Conservation (phyloP, 2,329 filamentous ascomycete species). For the Bipolaris oryzae region DNA sequence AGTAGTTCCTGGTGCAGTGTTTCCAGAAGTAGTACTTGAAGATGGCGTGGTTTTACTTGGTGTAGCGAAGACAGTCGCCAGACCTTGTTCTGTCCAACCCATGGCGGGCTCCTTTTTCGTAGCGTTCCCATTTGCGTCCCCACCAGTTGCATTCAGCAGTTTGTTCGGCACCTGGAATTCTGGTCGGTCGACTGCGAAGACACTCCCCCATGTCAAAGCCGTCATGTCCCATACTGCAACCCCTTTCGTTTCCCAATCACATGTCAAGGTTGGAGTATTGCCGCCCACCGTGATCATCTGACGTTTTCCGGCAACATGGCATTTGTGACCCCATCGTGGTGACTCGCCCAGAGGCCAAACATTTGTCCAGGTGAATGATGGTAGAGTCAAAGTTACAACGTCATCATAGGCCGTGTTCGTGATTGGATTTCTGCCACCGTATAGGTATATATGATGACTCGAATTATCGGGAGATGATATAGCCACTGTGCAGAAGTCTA, state of each 20-base stretch:
- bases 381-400: slow-evolving; percentile 54
- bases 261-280: background rate
- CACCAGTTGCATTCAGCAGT: background rate
- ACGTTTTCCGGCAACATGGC: slow-evolving; percentile 46
- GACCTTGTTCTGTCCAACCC: background rate
- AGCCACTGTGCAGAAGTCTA: slow-evolving; percentile 54
- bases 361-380: slow-evolving; percentile 55
- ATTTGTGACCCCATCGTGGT: slow-evolving; percentile 52
- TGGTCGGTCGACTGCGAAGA: background rate
- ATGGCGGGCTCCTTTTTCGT: background rate
- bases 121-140: background rate
- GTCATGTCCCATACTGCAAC: background rate
- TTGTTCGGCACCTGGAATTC: background rate
- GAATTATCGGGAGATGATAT: slow-evolving; percentile 54
- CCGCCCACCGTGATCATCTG: slow-evolving; percentile 55
- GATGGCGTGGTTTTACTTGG: background rate
- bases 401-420: slow-evolving; percentile 47
- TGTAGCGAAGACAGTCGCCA: background rate
- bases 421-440: slow-evolving; percentile 54
- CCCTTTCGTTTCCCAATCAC: background rate
- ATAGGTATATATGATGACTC: slow-evolving; percentile 57
- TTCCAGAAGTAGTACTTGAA: background rate
- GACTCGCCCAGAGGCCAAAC: slow-evolving; percentile 42
- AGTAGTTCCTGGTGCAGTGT: background rate
- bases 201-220: background rate